These are phyloP conservation scores for Rhododendron ovatum DNA, from an alignment of 148 eudicot species.

Conservation along the genomic window DNA sequence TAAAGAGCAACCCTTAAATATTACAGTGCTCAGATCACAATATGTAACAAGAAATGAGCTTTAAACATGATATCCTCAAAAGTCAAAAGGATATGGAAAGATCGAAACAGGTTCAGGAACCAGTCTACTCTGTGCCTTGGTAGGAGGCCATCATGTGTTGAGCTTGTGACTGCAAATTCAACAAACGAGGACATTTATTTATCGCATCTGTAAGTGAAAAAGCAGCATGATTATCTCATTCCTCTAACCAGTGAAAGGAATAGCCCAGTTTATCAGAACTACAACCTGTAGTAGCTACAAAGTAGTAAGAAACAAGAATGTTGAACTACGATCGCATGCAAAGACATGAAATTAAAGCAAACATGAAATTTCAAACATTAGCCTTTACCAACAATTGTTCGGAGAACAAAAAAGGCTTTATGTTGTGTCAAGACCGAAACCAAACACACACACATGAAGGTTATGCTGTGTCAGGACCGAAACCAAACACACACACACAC, in stretches of 20 bases:
- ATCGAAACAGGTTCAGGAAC: neutral
- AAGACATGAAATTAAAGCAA: neutral
- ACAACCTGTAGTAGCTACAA: neutral
- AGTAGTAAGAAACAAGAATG: neutral
- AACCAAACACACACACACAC: no score
- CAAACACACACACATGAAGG: no score
- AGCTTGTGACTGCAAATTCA: slow-evolving; percentile 27
- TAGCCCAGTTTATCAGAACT: neutral
- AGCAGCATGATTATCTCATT: neutral
- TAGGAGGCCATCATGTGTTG: slow-evolving; percentile 56
- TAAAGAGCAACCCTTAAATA: neutral
- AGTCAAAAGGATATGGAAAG: neutral
- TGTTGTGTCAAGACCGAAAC: no score
- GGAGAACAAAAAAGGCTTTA: neutral
- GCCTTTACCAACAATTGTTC: neutral
- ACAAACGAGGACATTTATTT: neutral
- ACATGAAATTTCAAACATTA: neutral
- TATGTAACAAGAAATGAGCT: neutral
- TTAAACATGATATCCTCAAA: slow-evolving; percentile 3
- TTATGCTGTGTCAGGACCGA: no score
- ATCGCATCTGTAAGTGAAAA: neutral
- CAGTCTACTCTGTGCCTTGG: slow-evolving; percentile 49
- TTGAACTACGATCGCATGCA: neutral
- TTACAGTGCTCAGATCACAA: neutral
- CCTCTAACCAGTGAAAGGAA: neutral